A percentile compares a stretch with the other conserved stretches of the same genome.
Evolutionary conservation across 345 rosid species (phyloP).

Genomic region (Conringia planisiliqua): DNA sequence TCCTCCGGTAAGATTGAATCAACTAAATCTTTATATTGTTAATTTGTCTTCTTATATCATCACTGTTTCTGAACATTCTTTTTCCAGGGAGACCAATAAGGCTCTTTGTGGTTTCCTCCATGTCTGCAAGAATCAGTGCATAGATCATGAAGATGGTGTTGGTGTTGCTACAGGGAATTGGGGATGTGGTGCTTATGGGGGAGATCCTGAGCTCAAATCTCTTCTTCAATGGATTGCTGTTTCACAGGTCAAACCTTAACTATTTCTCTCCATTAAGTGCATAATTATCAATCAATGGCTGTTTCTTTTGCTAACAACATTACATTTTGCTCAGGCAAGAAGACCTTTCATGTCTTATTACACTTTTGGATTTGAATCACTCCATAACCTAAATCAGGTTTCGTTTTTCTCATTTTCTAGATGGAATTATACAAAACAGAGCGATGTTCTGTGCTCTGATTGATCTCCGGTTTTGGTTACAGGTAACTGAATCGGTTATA

Average conservation of each 20-base stretch:
- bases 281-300: background rate
- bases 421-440: background rate
- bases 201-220: slow-evolving; percentile 79
- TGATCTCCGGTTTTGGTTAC: background rate
- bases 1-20: slow-evolving; percentile 45
- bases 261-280: background rate
- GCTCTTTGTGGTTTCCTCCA: slow-evolving; percentile 76
- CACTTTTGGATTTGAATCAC: slow-evolving; percentile 50
- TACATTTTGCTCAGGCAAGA: slow-evolving; percentile 46
- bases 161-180: slow-evolving; percentile 88
- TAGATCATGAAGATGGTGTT: slow-evolving; percentile 38
- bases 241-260: slow-evolving; percentile 56
- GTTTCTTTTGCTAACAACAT: background rate
- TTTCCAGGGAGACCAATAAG: slow-evolving; percentile 69
- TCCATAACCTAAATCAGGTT: slow-evolving; percentile 11
- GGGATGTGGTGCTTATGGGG: slow-evolving; percentile 98
- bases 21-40: background rate
- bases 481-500: slow-evolving; percentile 61
- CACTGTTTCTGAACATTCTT: background rate
- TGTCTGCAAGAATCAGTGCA: slow-evolving; percentile 38
- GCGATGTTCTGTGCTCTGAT: background rate
- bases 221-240: slow-evolving; percentile 94
- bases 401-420: too few species aligned
- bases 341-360: slow-evolving; percentile 65
- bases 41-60: background rate